Conservation (phyloP, 2,329 filamentous ascomycete species). For the Pseudogymnoascus verrucosus region DNA sequence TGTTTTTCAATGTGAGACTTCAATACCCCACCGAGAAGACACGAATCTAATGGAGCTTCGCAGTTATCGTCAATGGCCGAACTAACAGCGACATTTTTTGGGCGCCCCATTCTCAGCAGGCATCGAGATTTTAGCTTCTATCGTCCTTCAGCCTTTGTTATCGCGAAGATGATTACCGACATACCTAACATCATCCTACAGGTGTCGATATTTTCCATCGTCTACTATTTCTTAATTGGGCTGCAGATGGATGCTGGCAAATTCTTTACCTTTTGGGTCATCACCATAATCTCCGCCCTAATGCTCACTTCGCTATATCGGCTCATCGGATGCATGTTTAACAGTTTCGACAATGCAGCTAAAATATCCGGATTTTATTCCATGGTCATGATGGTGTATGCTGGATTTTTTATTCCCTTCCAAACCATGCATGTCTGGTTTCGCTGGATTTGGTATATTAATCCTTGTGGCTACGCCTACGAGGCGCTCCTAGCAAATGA, state of each 20-base stretch:
- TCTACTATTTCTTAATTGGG: constrained; percentile 58
- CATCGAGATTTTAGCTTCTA: constrained; percentile 50
- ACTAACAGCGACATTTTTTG: constrained; percentile 54
- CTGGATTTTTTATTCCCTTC: constrained; percentile 55
- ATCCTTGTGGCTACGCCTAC: constrained; percentile 63
- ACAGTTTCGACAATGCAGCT: constrained; percentile 50
- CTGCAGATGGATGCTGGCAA: constrained; percentile 41
- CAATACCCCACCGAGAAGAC: neutral
- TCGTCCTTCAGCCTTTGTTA: constrained; percentile 51
- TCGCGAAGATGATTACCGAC: constrained; percentile 47
- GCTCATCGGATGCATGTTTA: constrained; percentile 45
- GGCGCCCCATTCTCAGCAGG: constrained; percentile 52
- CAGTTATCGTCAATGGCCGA: constrained; percentile 54
- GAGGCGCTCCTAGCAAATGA: constrained; percentile 64
- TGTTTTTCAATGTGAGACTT: constrained; percentile 48
- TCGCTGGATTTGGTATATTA: constrained; percentile 55
- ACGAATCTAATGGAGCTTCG: neutral
- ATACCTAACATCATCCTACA: constrained; percentile 51
- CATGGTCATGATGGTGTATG: constrained; percentile 50
- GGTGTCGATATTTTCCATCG: constrained; percentile 46
- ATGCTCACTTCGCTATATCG: constrained; percentile 53
- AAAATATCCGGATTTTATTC: constrained; percentile 47
- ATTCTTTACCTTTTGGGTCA: constrained; percentile 56
- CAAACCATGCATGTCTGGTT: constrained; percentile 57
- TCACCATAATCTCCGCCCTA: constrained; percentile 44